These are phyloP conservation scores for Coemansia sp. DNA, from an alignment of 192 early-diverging fungal species.

Conservation along the genomic window DNA sequence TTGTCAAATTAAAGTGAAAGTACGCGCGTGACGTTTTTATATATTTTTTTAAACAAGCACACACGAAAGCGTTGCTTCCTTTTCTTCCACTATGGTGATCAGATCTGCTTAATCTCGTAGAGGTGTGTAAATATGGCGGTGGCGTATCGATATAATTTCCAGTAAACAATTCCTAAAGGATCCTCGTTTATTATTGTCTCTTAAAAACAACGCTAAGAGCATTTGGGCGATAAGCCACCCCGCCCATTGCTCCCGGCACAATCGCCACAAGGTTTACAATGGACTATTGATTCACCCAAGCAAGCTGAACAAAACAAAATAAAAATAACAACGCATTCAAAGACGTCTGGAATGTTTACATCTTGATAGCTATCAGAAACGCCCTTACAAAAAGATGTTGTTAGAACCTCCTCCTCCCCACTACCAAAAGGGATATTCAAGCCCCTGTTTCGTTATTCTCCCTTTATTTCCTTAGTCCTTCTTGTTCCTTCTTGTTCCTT, in stretches of 20 bases:
- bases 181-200: too few relatives aligned
- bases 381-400: neutral
- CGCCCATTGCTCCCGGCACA: neutral
- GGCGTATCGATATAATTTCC: neutral
- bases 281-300: neutral
- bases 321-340: neutral
- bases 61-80: too few relatives aligned
- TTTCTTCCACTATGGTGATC: neutral
- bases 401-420: neutral
- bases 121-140: neutral
- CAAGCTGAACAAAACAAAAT: neutral
- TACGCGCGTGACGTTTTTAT: too few relatives aligned
- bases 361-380: slow-evolving; percentile 2
- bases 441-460: neutral
- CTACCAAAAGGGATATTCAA: neutral
- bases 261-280: neutral
- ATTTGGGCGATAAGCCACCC: neutral
- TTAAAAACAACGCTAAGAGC: neutral
- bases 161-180: too few relatives aligned
- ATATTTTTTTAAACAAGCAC: too few relatives aligned
- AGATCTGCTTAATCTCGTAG: neutral
- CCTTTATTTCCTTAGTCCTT: neutral
- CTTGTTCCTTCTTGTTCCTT: neutral
- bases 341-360: neutral
- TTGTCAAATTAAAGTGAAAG: neutral